Evolutionary conservation across 208 protist species (phyloP).

Genomic region (Wallacemonas collosoma): DNA sequence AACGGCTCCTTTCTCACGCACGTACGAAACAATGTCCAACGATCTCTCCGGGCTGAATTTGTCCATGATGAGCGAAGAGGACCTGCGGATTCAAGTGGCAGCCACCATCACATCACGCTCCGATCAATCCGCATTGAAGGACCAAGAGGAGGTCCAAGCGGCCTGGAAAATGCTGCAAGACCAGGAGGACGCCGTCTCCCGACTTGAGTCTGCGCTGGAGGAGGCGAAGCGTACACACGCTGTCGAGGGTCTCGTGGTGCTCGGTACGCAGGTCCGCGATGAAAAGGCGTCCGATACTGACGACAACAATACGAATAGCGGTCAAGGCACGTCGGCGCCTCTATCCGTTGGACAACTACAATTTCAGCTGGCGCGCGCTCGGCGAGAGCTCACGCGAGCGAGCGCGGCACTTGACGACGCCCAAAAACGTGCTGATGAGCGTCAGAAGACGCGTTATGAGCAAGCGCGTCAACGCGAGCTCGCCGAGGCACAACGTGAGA

Average conservation of each 20-base stretch:
- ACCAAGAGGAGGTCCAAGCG: slow-evolving; percentile 41
- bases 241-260: not conserved
- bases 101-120: slow-evolving; percentile 45
- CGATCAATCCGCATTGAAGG: slow-evolving; percentile 33
- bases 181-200: slow-evolving; percentile 23
- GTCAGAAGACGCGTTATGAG: slow-evolving; percentile 24
- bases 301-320: too few relatives aligned
- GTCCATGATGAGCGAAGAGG: slow-evolving; percentile 56
- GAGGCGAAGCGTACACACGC: slow-evolving; percentile 3
- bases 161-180: slow-evolving; percentile 48
- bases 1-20: slow-evolving; percentile 19
- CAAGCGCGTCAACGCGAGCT: not conserved
- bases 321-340: not conserved
- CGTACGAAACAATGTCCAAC: slow-evolving; percentile 10
- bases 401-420: slow-evolving; percentile 36
- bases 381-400: slow-evolving; percentile 37
- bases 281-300: not conserved
- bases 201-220: slow-evolving; percentile 18
- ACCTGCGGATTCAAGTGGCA: slow-evolving; percentile 52
- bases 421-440: slow-evolving; percentile 47
- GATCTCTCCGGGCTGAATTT: slow-evolving; percentile 19
- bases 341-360: slow-evolving; percentile 15
- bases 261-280: not conserved
- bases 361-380: slow-evolving; percentile 47
- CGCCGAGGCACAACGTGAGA: not conserved